Percentiles rank a stretch among this genome's conserved stretches.
Evolutionary conservation across 106 monocot genomes (phyloP).

Genomic region (Narthecium ossifragum): DNA sequence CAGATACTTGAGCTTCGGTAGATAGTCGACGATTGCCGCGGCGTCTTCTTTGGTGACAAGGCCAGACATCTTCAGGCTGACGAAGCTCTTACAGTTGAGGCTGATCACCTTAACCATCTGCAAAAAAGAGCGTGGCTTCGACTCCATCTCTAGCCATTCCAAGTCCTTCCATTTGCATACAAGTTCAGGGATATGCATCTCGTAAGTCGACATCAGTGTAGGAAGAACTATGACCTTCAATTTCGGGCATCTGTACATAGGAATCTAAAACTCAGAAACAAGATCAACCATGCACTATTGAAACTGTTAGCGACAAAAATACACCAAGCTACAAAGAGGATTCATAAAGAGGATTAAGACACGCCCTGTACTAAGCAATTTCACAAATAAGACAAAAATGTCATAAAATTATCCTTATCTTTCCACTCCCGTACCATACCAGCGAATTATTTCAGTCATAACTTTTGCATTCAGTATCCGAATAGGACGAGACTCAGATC

Average conservation of each 20-base stretch:
- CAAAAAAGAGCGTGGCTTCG: constrained; percentile 6
- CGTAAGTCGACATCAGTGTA: not conserved
- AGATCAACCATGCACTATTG: too few species aligned
- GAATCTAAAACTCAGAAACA: too few species aligned
- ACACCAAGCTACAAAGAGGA: too few species aligned
- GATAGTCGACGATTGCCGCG: not conserved
- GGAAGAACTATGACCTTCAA: constrained; percentile 11
- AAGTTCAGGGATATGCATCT: constrained; percentile 3
- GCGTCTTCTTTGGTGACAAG: not conserved
- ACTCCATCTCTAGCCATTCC: constrained; percentile 3
- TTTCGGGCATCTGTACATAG: constrained; percentile 14
- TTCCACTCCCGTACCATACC: too few species aligned
- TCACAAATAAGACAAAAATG: not conserved
- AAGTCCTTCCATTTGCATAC: constrained; percentile 13
- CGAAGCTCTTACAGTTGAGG: not conserved
- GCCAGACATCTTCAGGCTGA: constrained; percentile 3
- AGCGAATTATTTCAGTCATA: too few species aligned
- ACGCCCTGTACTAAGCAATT: not conserved
- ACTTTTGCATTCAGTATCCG: too few species aligned
- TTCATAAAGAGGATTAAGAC: too few species aligned
- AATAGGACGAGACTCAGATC: too few species aligned
- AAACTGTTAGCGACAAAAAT: too few species aligned
- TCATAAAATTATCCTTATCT: too few species aligned
- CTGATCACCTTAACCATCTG: constrained; percentile 1
- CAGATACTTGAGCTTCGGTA: constrained; percentile 10